Percentiles rank a stretch among this genome's conserved stretches.
Evolutionary conservation across 106 monocot genomes (phyloP).

Genomic region (Acorus gramineus): DNA sequence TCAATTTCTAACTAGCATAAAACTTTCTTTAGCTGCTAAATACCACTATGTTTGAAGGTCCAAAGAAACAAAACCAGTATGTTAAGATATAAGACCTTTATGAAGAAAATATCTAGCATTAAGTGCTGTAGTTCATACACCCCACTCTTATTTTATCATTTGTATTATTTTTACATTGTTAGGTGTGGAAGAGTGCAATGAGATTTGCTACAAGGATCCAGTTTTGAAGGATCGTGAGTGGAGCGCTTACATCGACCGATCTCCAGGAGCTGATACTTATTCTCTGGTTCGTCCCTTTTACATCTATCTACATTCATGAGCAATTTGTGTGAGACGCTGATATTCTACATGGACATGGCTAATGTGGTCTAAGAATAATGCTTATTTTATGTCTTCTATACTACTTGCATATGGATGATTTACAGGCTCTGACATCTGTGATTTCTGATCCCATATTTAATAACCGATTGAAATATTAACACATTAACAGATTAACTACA

Average conservation of each 20-base stretch:
- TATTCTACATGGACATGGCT: background rate
- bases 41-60: no score
- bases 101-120: background rate
- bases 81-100: no score
- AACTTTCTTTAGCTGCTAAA: no score
- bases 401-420: no score
- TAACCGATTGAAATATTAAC: no score
- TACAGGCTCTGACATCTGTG: no score
- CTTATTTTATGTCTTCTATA: no score
- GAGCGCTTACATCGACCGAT: conserved; percentile 89
- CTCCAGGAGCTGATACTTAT: conserved; percentile 80
- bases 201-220: conserved; percentile 96
- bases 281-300: conserved; percentile 53
- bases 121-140: conserved; percentile 1
- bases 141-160: background rate
- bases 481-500: no score
- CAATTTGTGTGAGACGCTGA: background rate
- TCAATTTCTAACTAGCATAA: no score
- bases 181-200: conserved; percentile 79
- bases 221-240: conserved; percentile 86
- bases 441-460: no score
- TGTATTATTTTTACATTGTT: conserved; percentile 6
- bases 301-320: background rate
- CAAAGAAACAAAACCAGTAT: no score
- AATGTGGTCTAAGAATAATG: background rate